A percentile compares a stretch with the other conserved stretches of the same genome.
phyloP scores from a whole-genome alignment of 345 rosid species.

The Iberis pinnata region DNA sequence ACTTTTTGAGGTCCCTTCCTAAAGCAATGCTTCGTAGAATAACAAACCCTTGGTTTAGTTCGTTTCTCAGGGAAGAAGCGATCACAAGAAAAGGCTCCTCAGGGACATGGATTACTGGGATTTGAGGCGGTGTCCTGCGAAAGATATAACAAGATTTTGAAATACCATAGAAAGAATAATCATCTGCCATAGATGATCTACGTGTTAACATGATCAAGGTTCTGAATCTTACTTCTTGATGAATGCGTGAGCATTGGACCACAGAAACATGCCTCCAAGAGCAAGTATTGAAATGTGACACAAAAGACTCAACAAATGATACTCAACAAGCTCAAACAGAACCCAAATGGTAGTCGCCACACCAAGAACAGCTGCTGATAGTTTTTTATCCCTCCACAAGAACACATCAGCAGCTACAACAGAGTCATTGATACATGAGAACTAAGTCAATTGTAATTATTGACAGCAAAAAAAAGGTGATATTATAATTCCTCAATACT shows the following conservation, averaged over 20 bases:
- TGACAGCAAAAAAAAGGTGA: no score
- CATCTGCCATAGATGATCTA: no score
- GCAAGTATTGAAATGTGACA: slow-evolving; percentile 60
- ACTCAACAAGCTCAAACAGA: slow-evolving; percentile 63
- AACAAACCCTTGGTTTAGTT: slow-evolving; percentile 47
- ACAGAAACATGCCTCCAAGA: slow-evolving; percentile 45
- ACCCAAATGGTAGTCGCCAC: slow-evolving; percentile 64
- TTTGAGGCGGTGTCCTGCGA: slow-evolving; percentile 48
- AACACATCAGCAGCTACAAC: slow-evolving; percentile 82
- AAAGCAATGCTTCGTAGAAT: slow-evolving; percentile 46
- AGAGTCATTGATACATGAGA: no score
- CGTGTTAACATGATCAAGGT: no score
- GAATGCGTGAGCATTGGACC: slow-evolving; percentile 59
- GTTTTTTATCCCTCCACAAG: slow-evolving; percentile 80
- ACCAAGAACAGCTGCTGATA: slow-evolving; percentile 57
- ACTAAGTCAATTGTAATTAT: no score
- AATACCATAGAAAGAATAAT: no score
- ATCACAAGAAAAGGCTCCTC: slow-evolving; percentile 55
- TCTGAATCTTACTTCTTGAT: slow-evolving; percentile 68
- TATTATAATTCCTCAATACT: no score
- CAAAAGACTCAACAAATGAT: slow-evolving; percentile 62
- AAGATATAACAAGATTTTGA: neutral
- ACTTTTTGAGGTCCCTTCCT: slow-evolving; percentile 66
- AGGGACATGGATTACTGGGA: slow-evolving; percentile 60
- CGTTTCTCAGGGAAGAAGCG: slow-evolving; percentile 50